A percentile compares a stretch with the other conserved stretches of the same genome.
Evolutionary conservation across 2,329 filamentous ascomycete species (phyloP).

Genomic region (Penicillium hordei): DNA sequence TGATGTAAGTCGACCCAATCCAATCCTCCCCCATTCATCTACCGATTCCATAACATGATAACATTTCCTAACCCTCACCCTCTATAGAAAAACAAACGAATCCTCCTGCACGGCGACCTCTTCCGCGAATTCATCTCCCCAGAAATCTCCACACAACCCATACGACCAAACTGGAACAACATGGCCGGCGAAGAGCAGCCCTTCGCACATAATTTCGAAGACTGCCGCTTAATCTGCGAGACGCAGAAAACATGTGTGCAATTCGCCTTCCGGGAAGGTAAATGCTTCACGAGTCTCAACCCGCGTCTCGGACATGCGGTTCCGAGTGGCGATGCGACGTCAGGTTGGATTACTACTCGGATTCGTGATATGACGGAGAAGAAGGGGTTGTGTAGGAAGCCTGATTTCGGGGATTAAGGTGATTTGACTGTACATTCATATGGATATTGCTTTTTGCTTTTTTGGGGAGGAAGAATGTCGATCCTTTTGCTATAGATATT

Average conservation of each 20-base stretch:
- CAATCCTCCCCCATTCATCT: background rate
- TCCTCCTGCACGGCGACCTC: conserved; percentile 39
- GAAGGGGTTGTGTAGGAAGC: conserved; percentile 29
- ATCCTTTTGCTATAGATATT: background rate
- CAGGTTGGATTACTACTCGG: conserved; percentile 35
- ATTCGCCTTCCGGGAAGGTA: conserved; percentile 31
- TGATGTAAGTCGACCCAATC: conserved; percentile 52
- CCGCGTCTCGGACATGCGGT: conserved; percentile 33
- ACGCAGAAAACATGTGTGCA: conserved; percentile 30
- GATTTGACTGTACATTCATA: too few relatives aligned
- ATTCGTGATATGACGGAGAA: conserved; percentile 31
- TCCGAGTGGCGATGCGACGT: conserved; percentile 20
- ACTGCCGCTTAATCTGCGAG: conserved; percentile 34
- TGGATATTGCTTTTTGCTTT: background rate
- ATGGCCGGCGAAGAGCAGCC: conserved; percentile 34
- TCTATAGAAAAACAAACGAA: conserved; percentile 23
- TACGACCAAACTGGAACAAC: conserved; percentile 36
- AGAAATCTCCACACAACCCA: conserved; percentile 29
- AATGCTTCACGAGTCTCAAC: conserved; percentile 33
- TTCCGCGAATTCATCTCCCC: conserved; percentile 41
- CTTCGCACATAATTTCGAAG: conserved; percentile 28
- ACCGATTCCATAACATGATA: background rate
- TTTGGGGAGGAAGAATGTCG: background rate
- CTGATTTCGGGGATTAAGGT: conserved; percentile 28
- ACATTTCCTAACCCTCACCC: background rate